These are phyloP conservation scores for Abrus pulchellus DNA, from an alignment of 306 rosid genomes.

Conservation along the genomic window DNA sequence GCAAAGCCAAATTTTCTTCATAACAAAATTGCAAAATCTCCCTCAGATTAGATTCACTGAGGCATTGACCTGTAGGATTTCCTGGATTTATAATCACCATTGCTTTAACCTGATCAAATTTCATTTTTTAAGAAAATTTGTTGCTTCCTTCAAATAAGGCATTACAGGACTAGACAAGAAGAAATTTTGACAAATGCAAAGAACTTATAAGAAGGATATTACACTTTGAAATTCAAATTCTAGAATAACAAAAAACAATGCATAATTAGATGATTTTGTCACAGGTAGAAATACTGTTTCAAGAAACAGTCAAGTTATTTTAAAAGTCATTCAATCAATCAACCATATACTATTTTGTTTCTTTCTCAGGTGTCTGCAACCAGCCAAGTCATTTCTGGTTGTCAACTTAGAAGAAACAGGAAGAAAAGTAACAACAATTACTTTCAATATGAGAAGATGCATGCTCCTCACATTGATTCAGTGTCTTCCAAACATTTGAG, in stretches of 20 bases:
- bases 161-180: conserved; percentile 38
- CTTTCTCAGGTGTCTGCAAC: conserved; percentile 9
- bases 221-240: conserved; percentile 7
- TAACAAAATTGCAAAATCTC: conserved; percentile 81
- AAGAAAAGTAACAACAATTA: conserved; percentile 21
- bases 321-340: conserved; percentile 9
- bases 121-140: conserved; percentile 37
- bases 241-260: conserved; percentile 25
- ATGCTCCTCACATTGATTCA: conserved; percentile 11
- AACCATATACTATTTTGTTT: conserved; percentile 20
- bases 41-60: conserved; percentile 83
- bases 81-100: conserved; percentile 99
- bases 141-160: conserved; percentile 31
- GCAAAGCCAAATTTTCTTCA: conserved; percentile 84
- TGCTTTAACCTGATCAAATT: conserved; percentile 83
- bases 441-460: conserved; percentile 37
- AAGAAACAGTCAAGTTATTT: conserved; percentile 24
- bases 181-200: conserved; percentile 12
- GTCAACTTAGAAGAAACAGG: conserved; percentile 38
- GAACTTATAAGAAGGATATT: conserved; percentile 20
- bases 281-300: conserved; percentile 31
- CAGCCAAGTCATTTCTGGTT: conserved; percentile 33
- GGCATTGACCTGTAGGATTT: conserved; percentile 98
- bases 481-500: conserved; percentile 35
- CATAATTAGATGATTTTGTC: conserved; percentile 29